Conservation (phyloP, 345 rosid genomes). For the Populus deltoides region DNA sequence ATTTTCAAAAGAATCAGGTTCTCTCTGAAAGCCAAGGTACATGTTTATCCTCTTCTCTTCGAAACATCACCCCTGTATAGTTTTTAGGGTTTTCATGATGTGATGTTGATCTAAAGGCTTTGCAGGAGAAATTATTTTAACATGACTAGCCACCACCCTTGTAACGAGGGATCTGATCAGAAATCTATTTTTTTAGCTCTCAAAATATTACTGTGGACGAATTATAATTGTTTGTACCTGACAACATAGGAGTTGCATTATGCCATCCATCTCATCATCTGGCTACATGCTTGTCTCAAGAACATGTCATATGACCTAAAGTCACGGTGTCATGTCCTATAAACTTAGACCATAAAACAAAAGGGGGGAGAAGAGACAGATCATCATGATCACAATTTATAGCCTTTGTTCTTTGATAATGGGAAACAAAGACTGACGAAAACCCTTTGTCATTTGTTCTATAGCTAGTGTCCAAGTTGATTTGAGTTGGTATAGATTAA, state of each 20-base stretch:
- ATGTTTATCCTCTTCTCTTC: neutral
- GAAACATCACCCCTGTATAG: neutral
- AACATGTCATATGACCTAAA: slow-evolving; percentile 16
- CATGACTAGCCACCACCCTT: neutral
- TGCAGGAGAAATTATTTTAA: neutral
- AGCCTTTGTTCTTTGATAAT: neutral
- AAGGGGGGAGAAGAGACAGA: neutral
- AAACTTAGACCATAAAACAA: too few relatives aligned
- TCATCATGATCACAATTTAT: neutral
- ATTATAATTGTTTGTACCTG: slow-evolving; percentile 1
- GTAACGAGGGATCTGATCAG: slow-evolving; percentile 9
- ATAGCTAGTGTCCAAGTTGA: slow-evolving; percentile 2
- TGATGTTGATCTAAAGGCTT: slow-evolving; percentile 4
- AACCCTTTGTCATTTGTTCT: neutral
- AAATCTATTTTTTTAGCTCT: neutral
- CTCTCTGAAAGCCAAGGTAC: slow-evolving; percentile 1
- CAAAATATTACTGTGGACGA: neutral
- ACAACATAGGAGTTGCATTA: slow-evolving; percentile 24
- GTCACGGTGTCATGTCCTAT: slow-evolving; percentile 1
- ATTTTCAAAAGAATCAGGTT: slow-evolving; percentile 12
- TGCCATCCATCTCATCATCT: slow-evolving; percentile 1
- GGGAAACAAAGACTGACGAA: neutral
- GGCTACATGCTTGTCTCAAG: neutral
- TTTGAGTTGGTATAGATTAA: neutral
- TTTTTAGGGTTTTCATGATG: slow-evolving; percentile 26